Evolutionary conservation across 78 protist genomes (phyloP).

Genomic region (Protostelium mycophagum): DNA sequence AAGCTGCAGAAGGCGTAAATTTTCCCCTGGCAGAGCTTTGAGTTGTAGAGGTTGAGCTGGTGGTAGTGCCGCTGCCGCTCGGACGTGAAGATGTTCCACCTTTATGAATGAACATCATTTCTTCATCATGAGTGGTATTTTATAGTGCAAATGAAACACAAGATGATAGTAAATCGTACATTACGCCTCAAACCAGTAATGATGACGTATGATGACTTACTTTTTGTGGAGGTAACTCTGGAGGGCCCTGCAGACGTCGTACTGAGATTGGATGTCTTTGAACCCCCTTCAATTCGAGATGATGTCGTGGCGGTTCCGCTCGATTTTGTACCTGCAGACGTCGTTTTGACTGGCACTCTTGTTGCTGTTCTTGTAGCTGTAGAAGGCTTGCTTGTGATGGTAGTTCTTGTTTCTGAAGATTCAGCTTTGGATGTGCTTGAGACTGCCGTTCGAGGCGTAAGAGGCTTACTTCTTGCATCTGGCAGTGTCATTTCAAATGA

Average conservation of each 20-base stretch:
- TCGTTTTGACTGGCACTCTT: background rate
- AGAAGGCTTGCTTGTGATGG: background rate
- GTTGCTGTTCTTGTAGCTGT: background rate
- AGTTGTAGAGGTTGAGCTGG: background rate
- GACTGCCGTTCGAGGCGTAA: background rate
- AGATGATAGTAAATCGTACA: background rate
- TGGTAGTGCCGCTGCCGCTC: background rate
- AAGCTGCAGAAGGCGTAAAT: background rate
- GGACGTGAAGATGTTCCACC: background rate
- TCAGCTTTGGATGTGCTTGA: background rate
- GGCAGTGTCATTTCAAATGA: too few species aligned
- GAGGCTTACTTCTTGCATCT: background rate
- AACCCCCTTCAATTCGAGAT: background rate
- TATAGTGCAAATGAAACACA: too few species aligned
- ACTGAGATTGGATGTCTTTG: background rate
- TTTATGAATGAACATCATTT: too few species aligned
- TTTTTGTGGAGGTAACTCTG: too few species aligned
- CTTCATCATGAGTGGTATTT: too few species aligned
- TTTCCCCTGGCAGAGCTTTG: background rate
- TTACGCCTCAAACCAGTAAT: background rate
- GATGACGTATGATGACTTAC: too few species aligned
- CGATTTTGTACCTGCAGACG: background rate
- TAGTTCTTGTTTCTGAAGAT: background rate
- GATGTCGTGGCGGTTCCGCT: background rate
- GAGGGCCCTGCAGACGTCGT: too few species aligned